Evolutionary conservation across 2,329 filamentous ascomycete species (phyloP), one percentile per base, ranked within the genome.

Genomic region (Aspergillus ibericus): DNA sequence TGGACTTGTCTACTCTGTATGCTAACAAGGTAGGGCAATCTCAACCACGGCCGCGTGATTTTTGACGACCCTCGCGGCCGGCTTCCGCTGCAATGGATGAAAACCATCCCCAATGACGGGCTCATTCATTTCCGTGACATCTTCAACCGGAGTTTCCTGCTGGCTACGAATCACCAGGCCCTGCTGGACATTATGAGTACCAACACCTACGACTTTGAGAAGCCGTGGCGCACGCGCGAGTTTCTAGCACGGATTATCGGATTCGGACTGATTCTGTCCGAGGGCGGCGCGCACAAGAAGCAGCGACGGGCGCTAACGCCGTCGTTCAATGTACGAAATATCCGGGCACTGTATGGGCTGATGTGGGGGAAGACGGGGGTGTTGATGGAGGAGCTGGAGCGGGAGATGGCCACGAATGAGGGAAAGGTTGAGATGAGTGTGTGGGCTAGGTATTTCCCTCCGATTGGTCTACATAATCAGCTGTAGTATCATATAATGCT

Each of bases 171-270:
- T 42, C 73, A 74, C 48, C 68, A 75, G 49, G 77, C 79, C 2
- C 63, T 84, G 5, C 72, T 79, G n/a, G 82, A 83, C 35, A 73
- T 84, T 10, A 76, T 85, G 56, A 81, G 82, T 36, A 77, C 81
- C 40, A 80, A 80, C 38, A 78, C 77, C 4, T 84, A 84, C 56
- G 81, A 84, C 59, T 83, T 82, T 51, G 79, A 82, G 63, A 84
- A 84, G 63, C 81, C 81, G 5, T 69, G 68, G 47, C 72, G 71
- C 46, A 65, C 75, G 7, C 76, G 77, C 18, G 72, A 73, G 15
- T 81, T 83, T 52, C 67, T 85, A 13, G 72, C 76, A 0, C 73
- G 75, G 1, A 79, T 84, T 18, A 68, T 84, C 1, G 82, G 82
- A 1, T 78, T 81, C 49, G 82, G 82, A 0, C 60, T 84, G 53